Evolutionary conservation across 2,329 filamentous ascomycete species (phyloP).

Genomic region (Zasmidium citrigriseum): DNA sequence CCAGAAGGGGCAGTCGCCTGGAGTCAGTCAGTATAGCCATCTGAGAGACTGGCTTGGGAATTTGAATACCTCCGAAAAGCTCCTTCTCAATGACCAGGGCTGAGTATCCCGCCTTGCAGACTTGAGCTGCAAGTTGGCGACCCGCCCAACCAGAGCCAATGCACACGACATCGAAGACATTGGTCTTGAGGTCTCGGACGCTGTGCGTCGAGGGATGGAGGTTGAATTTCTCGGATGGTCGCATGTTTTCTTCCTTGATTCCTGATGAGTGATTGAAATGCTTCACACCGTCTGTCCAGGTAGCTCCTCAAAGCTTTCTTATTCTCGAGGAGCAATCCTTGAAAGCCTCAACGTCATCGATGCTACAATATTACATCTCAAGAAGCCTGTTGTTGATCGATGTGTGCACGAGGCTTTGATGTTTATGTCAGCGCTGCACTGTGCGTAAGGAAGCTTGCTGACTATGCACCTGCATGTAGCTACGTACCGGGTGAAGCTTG

Average conservation of each 20-base stretch:
- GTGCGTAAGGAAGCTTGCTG: no score
- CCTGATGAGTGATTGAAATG: no score
- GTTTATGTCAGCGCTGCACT: no score
- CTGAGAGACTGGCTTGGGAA: background rate
- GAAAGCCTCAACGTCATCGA: no score
- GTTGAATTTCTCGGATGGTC: conserved; percentile 2
- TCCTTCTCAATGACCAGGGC: conserved; percentile 6
- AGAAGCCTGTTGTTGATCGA: no score
- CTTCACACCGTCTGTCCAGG: no score
- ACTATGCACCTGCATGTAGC: no score
- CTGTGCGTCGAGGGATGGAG: conserved; percentile 4
- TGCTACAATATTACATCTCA: no score
- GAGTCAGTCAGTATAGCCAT: background rate
- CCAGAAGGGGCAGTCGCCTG: conserved; percentile 11
- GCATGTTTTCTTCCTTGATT: background rate
- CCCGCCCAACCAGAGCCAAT: conserved; percentile 5
- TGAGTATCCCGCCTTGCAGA: background rate
- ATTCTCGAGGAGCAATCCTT: no score
- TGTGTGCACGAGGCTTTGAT: no score
- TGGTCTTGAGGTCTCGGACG: background rate
- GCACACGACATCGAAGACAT: conserved; percentile 3
- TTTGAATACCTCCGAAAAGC: conserved; percentile 1
- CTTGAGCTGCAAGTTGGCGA: background rate
- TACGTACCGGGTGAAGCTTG: no score
- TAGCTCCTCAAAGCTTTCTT: no score